phyloP scores from a whole-genome alignment of 805 yeast species.

The Saturnispora hagleri region DNA sequence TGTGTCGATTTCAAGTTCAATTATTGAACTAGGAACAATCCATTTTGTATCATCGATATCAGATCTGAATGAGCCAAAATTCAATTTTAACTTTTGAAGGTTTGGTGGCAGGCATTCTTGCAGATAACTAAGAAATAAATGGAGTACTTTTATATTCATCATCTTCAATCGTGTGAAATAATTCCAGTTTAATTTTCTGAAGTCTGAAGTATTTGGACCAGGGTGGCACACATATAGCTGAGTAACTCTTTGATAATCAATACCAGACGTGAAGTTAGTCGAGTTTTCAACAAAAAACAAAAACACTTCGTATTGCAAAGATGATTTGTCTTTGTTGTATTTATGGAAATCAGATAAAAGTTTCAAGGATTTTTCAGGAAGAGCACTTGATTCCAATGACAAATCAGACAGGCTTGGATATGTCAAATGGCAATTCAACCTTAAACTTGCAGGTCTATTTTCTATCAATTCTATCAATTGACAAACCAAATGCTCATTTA shows the following conservation, averaged over 20 bases:
- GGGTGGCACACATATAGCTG: slow-evolving; percentile 8
- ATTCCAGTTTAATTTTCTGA: slow-evolving; percentile 5
- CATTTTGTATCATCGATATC: slow-evolving; percentile 1
- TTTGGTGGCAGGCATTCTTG: slow-evolving; percentile 3
- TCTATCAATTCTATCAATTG: neutral
- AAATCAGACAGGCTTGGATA: slow-evolving; percentile 6
- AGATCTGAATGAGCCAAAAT: slow-evolving; percentile 3
- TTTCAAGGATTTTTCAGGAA: neutral
- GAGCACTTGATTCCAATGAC: neutral
- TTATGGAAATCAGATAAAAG: slow-evolving; percentile 5
- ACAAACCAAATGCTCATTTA: neutral
- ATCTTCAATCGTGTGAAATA: slow-evolving; percentile 1
- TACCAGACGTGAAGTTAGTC: neutral
- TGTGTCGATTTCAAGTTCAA: slow-evolving; percentile 6
- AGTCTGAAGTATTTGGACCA: slow-evolving; percentile 3
- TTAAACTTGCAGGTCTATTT: neutral
- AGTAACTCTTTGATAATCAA: slow-evolving; percentile 3
- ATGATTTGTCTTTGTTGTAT: neutral
- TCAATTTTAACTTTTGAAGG: slow-evolving; percentile 4
- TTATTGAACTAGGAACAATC: slow-evolving; percentile 3
- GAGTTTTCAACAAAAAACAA: slow-evolving; percentile 6
- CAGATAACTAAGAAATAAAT: slow-evolving; percentile 3
- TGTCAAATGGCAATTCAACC: slow-evolving; percentile 4
- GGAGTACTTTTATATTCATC: slow-evolving; percentile 6
- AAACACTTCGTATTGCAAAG: slow-evolving; percentile 4